These are phyloP conservation scores for Trichoderma erinaceum DNA, from an alignment of 495 filamentous ascomycete species.

Conservation along the genomic window DNA sequence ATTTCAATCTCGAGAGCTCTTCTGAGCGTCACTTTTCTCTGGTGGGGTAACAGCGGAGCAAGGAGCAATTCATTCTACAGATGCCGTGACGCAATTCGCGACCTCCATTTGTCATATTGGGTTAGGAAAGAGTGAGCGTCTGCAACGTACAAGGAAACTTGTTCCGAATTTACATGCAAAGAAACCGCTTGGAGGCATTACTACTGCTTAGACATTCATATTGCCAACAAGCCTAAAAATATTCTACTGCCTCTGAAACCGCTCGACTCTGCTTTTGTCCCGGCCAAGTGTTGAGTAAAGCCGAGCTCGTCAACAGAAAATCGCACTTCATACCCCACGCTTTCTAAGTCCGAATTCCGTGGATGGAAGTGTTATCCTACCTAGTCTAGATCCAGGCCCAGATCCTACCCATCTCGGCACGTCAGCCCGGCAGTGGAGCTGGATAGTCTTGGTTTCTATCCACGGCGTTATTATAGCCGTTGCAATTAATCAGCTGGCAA, in stretches of 20 bases:
- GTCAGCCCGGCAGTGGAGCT: not conserved
- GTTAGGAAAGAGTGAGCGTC: not conserved
- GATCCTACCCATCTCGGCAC: not conserved
- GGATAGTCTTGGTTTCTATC: not conserved
- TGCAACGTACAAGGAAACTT: no score
- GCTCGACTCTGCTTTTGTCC: not conserved
- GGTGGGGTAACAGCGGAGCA: not conserved
- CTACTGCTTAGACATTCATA: no score
- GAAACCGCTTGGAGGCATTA: no score
- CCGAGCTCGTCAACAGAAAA: no score
- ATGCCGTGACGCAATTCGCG: constrained; percentile 3
- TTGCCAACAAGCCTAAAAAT: not conserved
- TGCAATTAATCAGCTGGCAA: constrained; percentile 2
- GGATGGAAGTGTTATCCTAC: not conserved
- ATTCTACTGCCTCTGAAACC: not conserved
- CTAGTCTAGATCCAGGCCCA: not conserved
- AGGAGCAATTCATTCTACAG: not conserved
- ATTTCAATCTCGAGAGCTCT: not conserved
- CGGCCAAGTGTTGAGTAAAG: no score
- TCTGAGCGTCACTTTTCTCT: not conserved
- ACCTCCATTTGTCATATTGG: not conserved
- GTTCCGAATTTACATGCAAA: no score
- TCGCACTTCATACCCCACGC: no score
- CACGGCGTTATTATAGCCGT: not conserved
- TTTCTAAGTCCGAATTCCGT: not conserved